phyloP scores from a whole-genome alignment of 805 yeast genomes.

The Metschnikowia sp. region DNA sequence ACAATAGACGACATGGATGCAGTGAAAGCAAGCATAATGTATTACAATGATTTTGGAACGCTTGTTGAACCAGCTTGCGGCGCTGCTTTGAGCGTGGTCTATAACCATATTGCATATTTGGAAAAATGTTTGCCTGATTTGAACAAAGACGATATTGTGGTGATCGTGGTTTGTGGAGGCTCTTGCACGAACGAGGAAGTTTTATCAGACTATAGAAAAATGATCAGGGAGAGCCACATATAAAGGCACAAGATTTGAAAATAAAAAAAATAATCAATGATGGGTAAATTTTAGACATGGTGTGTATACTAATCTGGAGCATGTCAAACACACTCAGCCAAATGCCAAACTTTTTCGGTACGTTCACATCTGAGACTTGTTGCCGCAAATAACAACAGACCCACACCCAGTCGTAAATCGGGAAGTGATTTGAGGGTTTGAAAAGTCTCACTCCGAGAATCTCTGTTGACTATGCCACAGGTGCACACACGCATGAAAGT shows the following conservation, averaged over 20 bases:
- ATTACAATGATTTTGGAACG: constrained; percentile 47
- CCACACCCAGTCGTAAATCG: too few relatives aligned
- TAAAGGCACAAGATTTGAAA: background rate
- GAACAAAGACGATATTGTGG: constrained; percentile 40
- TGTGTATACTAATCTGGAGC: too few relatives aligned
- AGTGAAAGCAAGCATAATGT: constrained; percentile 47
- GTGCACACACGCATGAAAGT: too few relatives aligned
- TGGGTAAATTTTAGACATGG: too few relatives aligned
- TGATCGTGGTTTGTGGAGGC: constrained; percentile 58
- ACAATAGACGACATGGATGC: constrained; percentile 52
- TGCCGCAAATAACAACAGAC: too few relatives aligned
- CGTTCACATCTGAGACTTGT: too few relatives aligned
- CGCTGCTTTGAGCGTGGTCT: constrained; percentile 58
- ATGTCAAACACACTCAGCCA: too few relatives aligned
- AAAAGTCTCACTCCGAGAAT: too few relatives aligned
- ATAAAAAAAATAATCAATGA: too few relatives aligned
- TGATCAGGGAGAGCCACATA: constrained; percentile 11
- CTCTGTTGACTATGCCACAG: too few relatives aligned
- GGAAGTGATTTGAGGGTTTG: too few relatives aligned
- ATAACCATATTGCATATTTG: constrained; percentile 31
- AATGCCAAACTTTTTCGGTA: too few relatives aligned
- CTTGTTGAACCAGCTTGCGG: constrained; percentile 75
- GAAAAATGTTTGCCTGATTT: constrained; percentile 25
- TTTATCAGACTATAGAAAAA: constrained; percentile 12
- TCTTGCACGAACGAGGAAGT: constrained; percentile 17